Conservation (phyloP, 2,329 filamentous ascomycete genomes). For the Neonectria ditissima region DNA sequence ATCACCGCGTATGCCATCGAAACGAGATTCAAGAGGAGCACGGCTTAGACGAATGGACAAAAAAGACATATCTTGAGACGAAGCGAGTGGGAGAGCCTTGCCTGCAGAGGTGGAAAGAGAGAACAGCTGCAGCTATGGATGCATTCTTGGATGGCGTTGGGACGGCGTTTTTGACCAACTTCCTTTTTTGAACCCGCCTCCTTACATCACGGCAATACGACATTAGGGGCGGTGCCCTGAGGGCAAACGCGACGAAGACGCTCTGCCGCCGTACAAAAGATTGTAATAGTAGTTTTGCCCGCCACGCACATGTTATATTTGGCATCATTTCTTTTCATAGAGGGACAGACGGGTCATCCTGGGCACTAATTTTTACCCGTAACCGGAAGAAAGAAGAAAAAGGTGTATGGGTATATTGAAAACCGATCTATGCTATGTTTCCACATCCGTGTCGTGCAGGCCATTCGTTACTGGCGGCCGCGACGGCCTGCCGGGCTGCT, state of each 20-base stretch:
- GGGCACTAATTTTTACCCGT: slow-evolving; percentile 14
- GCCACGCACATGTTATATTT: slow-evolving; percentile 10
- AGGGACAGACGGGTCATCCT: not conserved
- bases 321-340: slow-evolving; percentile 2
- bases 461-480: slow-evolving; percentile 40
- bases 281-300: slow-evolving; percentile 26
- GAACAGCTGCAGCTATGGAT: slow-evolving; percentile 26
- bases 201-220: slow-evolving; percentile 9
- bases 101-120: slow-evolving; percentile 9
- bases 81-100: slow-evolving; percentile 2
- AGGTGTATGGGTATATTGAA: slow-evolving; percentile 39
- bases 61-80: not conserved
- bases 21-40: slow-evolving; percentile 5
- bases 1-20: not conserved
- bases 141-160: slow-evolving; percentile 43
- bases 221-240: slow-evolving; percentile 11
- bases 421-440: slow-evolving; percentile 28
- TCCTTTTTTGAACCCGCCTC: slow-evolving; percentile 3
- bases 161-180: slow-evolving; percentile 28
- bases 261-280: slow-evolving; percentile 12
- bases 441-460: slow-evolving; percentile 19
- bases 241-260: slow-evolving; percentile 6
- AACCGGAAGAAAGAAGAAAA: slow-evolving; percentile 25
- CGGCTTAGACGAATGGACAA: not conserved
- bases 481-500: slow-evolving; percentile 65